Evolutionary conservation across 2,329 filamentous ascomycete species (phyloP), one percentile per base, ranked within the genome.

Genomic region (Colletotrichum sp.): DNA sequence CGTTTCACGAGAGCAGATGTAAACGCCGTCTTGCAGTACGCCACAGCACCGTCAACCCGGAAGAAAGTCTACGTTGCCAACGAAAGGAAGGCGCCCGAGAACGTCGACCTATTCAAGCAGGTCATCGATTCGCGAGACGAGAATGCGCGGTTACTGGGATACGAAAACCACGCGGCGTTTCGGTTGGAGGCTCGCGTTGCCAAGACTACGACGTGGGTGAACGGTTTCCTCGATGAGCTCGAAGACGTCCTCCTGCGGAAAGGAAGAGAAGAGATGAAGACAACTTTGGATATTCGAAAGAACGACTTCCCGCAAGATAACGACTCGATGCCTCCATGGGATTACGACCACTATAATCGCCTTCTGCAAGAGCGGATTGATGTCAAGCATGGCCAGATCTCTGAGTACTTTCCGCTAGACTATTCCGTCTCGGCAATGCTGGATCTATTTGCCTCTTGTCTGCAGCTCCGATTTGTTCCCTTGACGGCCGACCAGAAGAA

Each of bases 201-300:
- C 54, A 57, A 57, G 54, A 8, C 54, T 6, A 18, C 16, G 0
- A 4, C 21, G 0, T 57, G 54, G 54, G 54, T 57, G 7, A 24
- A 24, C 0, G 9, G 21, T 1, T 18, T 57, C 7, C 27, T 57
- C 5, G 54, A 57, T 15, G 54, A 18, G 9, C 54, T 57, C 5
- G 54, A 57, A 16, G 16, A 29, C 0, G 7, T 29, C 8, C 27
- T 57, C 13, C 2, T 24, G 13, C 21, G 7, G 1, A 29, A 57
- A 57, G 54, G 54, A 3, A 1, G 54, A 6, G 13, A 57, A 18
- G 21, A 57, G 2, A 57, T 29, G 21, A 15, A 0, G 24, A 0
- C 7, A 0, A 16, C 27, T 0, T 29, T 57, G 13, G 27, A 29
- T 0, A 2, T 43, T 0, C 54, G 12, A 1, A 6, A 57, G 0